Evolutionary conservation across 2,329 filamentous ascomycete species (phyloP).

Genomic region (Neoarthrinium moseri): DNA sequence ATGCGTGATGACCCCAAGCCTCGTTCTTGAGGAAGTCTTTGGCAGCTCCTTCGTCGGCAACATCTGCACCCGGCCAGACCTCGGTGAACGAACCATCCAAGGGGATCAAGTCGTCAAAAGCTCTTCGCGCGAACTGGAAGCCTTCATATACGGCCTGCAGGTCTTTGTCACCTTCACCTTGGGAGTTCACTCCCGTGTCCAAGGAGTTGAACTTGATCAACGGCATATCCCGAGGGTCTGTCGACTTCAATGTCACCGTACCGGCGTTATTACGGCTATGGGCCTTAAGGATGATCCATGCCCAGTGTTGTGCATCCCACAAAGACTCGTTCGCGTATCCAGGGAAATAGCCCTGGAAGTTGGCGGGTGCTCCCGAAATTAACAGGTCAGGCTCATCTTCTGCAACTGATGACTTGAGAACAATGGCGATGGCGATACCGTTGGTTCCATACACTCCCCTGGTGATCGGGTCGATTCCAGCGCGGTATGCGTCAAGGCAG

Average conservation of each 20-base stretch:
- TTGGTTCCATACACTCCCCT: constrained; percentile 16
- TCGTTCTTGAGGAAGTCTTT: constrained; percentile 36
- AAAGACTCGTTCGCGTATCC: constrained; percentile 11
- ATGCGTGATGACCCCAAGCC: constrained; percentile 56
- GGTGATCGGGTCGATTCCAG: constrained; percentile 7
- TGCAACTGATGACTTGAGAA: constrained; percentile 13
- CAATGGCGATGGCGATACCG: constrained; percentile 16
- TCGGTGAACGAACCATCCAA: constrained; percentile 6
- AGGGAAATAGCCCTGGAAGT: constrained; percentile 16
- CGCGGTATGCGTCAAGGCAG: constrained; percentile 12
- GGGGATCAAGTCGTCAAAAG: constrained; percentile 5
- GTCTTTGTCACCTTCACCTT: constrained; percentile 13
- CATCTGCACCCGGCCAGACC: neutral
- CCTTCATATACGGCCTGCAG: constrained; percentile 36
- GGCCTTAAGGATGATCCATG: constrained; percentile 33
- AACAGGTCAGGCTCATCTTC: constrained; percentile 15
- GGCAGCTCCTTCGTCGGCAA: constrained; percentile 5
- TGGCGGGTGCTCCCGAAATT: constrained; percentile 15
- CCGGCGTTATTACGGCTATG: constrained; percentile 54
- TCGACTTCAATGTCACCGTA: constrained; percentile 38
- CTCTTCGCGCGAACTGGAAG: constrained; percentile 5
- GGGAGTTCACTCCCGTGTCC: constrained; percentile 41
- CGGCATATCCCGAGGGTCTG: constrained; percentile 62
- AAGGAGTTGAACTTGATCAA: constrained; percentile 60
- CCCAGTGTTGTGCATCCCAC: constrained; percentile 24